phyloP scores from a whole-genome alignment of 768 basidiomycete species.

The Panellus pusillus region DNA sequence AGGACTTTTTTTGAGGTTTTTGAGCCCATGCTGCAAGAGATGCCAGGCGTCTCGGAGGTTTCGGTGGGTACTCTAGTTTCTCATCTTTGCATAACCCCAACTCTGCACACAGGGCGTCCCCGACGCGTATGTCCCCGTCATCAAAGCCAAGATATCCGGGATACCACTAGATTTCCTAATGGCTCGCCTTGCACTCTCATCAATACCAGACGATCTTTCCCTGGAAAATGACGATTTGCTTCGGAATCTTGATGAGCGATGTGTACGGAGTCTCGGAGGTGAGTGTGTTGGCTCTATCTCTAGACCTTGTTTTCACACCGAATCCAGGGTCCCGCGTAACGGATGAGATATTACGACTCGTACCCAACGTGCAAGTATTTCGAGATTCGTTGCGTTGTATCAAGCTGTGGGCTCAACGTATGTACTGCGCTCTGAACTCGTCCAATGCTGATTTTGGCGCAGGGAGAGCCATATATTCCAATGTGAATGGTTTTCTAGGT shows the following conservation, averaged over 20 bases:
- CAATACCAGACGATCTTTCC: conserved; percentile 90
- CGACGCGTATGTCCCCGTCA: conserved; percentile 94
- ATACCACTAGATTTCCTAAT: conserved; percentile 94
- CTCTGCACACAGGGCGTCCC: conserved; percentile 74
- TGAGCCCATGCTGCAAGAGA: conserved; percentile 80
- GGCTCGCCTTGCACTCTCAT: conserved; percentile 82
- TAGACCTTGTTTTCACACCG: conserved; percentile 12
- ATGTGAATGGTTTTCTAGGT: conserved; percentile 96
- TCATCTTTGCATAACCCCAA: background rate
- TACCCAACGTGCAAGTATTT: conserved; percentile 93
- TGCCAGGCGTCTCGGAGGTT: conserved; percentile 85
- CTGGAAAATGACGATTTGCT: conserved; percentile 90
- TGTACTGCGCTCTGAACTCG: conserved; percentile 29
- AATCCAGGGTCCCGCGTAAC: conserved; percentile 86
- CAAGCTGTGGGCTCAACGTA: conserved; percentile 96
- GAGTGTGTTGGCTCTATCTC: conserved; percentile 14
- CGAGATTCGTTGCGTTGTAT: conserved; percentile 94
- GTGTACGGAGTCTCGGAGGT: conserved; percentile 94
- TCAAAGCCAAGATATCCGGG: conserved; percentile 87
- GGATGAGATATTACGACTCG: conserved; percentile 91
- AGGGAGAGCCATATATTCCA: conserved; percentile 97
- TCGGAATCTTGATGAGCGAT: conserved; percentile 90
- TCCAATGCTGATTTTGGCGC: conserved; percentile 5
- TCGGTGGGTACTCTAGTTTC: conserved; percentile 60
- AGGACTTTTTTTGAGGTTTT: conserved; percentile 95